Percentiles rank a stretch among this genome's conserved stretches.
Evolutionary conservation across 495 filamentous ascomycete genomes (phyloP).

Genomic region (Talaromyces proteolyticus): DNA sequence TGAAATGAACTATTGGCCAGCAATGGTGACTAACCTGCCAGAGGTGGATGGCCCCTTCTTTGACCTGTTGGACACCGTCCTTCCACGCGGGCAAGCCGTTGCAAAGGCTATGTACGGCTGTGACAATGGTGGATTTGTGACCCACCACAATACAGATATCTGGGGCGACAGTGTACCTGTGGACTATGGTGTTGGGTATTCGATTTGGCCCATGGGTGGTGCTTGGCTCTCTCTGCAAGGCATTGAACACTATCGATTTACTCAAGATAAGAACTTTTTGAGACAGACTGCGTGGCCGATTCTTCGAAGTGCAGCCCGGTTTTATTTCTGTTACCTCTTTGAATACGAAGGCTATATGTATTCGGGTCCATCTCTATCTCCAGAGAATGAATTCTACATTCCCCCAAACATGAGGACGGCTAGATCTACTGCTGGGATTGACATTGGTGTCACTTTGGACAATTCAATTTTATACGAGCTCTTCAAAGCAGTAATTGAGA

Average conservation of each 20-base stretch:
- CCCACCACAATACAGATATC: conserved; percentile 36
- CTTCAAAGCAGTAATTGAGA: conserved; percentile 19
- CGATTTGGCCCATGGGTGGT: conserved; percentile 30
- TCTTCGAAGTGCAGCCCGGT: conserved; percentile 19
- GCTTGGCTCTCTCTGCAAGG: conserved; percentile 32
- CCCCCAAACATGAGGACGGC: conserved; percentile 8
- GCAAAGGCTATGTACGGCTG: conserved; percentile 35
- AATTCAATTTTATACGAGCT: conserved; percentile 27
- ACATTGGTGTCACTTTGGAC: conserved; percentile 31
- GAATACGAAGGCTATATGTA: conserved; percentile 21
- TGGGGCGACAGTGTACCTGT: conserved; percentile 34
- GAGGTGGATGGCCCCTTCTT: conserved; percentile 16
- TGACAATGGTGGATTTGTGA: conserved; percentile 25
- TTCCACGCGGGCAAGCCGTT: conserved; percentile 16
- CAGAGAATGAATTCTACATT: conserved; percentile 29
- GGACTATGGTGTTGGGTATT: conserved; percentile 23
- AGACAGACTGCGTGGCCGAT: conserved; percentile 14
- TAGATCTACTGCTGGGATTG: conserved; percentile 14
- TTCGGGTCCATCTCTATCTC: conserved; percentile 32
- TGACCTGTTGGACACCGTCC: conserved; percentile 23
- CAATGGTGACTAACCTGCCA: conserved; percentile 26
- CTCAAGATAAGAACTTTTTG: conserved; percentile 20
- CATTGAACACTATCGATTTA: conserved; percentile 34
- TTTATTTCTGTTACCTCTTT: conserved; percentile 28
- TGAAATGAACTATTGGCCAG: conserved; percentile 51